These are phyloP conservation scores for Leccinum uliginosum DNA, from an alignment of 768 basidiomycete species.

Conservation along the genomic window DNA sequence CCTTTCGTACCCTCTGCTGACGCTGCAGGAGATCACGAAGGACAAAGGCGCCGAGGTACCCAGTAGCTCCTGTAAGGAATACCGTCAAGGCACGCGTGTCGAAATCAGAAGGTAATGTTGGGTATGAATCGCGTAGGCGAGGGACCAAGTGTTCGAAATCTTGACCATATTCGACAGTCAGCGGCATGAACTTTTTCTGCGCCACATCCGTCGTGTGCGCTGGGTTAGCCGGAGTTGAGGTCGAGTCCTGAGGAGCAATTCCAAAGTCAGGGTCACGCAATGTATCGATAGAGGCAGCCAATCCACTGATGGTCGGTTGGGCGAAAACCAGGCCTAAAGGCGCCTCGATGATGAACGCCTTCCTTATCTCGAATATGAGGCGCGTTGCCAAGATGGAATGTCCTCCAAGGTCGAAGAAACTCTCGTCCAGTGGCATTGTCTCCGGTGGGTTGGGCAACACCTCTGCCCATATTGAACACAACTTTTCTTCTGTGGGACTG, in stretches of 20 bases:
- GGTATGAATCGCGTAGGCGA: conserved; percentile 58
- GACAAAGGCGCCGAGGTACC: conserved; percentile 94
- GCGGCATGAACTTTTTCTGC: conserved; percentile 19
- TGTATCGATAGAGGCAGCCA: conserved; percentile 70
- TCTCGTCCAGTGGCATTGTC: conserved; percentile 83
- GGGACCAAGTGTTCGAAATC: conserved; percentile 67
- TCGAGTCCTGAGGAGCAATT: conserved; percentile 39
- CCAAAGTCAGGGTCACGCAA: conserved; percentile 81
- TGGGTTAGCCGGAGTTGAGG: conserved; percentile 14
- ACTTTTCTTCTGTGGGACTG: conserved; percentile 70
- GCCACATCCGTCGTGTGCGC: conserved; percentile 7
- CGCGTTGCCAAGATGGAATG: conserved; percentile 98
- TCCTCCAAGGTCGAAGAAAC: conserved; percentile 97
- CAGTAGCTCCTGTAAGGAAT: conserved; percentile 96
- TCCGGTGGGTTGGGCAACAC: conserved; percentile 77
- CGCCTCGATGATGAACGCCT: conserved; percentile 84
- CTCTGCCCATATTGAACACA: conserved; percentile 80
- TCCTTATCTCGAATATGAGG: conserved; percentile 94
- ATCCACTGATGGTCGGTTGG: conserved; percentile 75
- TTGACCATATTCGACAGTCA: conserved; percentile 65
- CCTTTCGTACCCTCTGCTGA: conserved; percentile 65
- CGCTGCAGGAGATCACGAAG: conserved; percentile 72
- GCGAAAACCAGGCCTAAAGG: conserved; percentile 92
- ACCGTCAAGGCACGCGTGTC: conserved; percentile 56
- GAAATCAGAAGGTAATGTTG: conserved; percentile 56